Evolutionary conservation across 768 basidiomycete genomes (phyloP), one percentile per base, ranked within the genome.

Genomic region (Leccinum subgranulosum): DNA sequence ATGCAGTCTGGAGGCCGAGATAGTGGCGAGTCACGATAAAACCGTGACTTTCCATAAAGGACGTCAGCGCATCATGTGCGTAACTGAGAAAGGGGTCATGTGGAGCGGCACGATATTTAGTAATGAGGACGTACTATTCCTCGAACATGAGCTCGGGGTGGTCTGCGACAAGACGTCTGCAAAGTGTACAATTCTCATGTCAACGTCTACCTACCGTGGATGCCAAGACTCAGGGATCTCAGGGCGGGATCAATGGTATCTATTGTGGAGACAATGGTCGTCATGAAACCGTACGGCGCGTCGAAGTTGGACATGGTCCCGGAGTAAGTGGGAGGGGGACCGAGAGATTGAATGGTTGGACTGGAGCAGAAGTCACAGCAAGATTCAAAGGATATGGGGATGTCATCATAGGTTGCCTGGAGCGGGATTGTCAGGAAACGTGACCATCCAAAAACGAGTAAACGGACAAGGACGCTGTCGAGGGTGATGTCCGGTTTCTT

Each of bases 11-110:
- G 4, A 93, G 77, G 15, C 83, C 85, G 50, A 87, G 80, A 64
- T 92, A 90, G 64, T 85, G 84, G 51, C 73, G 76, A 3, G 85
- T 90, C 23, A 92, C 85, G n/a, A 72, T 70, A 70, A 91, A 93
- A 7, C 87, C 88, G 56, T 85, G 80, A 34, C 71, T 65, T 34
- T 76, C 70, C 85, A 92, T 88, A 73, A 86, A 91, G 28, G 76
- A 69, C 3, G 87, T 84, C 53, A 92, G 74, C 17, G 75, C 69
- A 61, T 90, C 85, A 61, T 92, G 90, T 10, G 91, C 88, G 68
- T 82, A 81, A 63, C 90, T 92, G 17, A 55, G 52, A 43, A 25
- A 15, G 17, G 57, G 59, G 55, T 58, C 28, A 51, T 62, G 28
- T 45, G 55, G 28, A 27, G 57, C 41, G 46, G 25, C 34, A 55